A percentile compares a stretch with the other conserved stretches of the same genome.
phyloP scores from a whole-genome alignment of 2,329 filamentous ascomycete genomes.

The Aureobasidium leucospermi region DNA sequence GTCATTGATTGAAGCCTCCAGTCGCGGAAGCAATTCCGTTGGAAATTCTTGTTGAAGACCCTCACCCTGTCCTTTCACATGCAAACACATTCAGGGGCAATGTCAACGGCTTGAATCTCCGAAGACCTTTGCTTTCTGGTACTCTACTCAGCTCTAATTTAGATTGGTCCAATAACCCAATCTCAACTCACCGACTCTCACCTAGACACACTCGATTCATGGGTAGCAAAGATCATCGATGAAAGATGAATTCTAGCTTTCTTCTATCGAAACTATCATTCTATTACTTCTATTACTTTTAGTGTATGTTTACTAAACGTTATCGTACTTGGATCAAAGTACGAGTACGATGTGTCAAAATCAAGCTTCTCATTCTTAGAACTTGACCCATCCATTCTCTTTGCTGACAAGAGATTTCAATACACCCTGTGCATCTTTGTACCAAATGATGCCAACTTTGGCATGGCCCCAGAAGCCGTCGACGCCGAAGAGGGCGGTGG shows the following conservation, averaged over 20 bases:
- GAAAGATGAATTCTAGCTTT: too few relatives aligned
- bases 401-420: slow-evolving; percentile 4
- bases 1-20: neutral
- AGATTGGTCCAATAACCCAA: too few relatives aligned
- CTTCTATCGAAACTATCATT: too few relatives aligned
- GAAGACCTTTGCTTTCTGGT: too few relatives aligned
- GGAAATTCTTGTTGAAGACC: neutral
- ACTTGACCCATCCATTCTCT: slow-evolving; percentile 7
- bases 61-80: neutral
- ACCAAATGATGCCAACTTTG: slow-evolving; percentile 13
- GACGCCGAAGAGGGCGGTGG: slow-evolving; percentile 1
- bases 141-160: too few relatives aligned
- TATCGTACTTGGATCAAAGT: neutral
- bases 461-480: slow-evolving; percentile 6
- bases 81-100: neutral
- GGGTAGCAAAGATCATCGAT: too few relatives aligned
- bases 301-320: neutral
- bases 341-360: neutral
- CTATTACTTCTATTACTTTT: too few relatives aligned
- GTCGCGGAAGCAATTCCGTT: neutral
- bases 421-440: slow-evolving; percentile 4
- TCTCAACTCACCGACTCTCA: too few relatives aligned
- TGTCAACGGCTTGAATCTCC: neutral
- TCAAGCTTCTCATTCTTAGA: neutral
- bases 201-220: too few relatives aligned